A percentile compares a stretch with the other conserved stretches of the same genome.
These are phyloP conservation scores for Drechslerella coelobrocha DNA, from an alignment of 2,329 filamentous ascomycete genomes.

Conservation along the genomic window DNA sequence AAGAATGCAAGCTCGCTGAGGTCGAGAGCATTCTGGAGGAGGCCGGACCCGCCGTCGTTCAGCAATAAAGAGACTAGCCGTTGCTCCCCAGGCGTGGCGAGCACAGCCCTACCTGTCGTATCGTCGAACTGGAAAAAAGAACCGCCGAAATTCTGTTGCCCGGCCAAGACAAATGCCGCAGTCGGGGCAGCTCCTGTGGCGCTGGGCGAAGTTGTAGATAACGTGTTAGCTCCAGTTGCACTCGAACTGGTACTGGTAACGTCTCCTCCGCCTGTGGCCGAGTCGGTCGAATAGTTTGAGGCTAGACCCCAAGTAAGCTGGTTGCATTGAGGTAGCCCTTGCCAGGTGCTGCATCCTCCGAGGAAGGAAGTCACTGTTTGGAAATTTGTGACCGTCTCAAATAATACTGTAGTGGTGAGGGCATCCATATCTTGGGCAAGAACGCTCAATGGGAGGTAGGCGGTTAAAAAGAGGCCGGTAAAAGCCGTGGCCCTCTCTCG, in stretches of 20 bases:
- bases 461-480: not conserved
- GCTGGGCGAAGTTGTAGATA: constrained; percentile 1
- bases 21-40: constrained; percentile 11
- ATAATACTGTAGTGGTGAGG: constrained; percentile 4
- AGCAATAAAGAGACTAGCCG: constrained; percentile 2
- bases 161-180: constrained; percentile 1
- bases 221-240: not conserved
- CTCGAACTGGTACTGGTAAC: too few species aligned
- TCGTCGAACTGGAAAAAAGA: constrained; percentile 23
- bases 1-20: constrained; percentile 12
- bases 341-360: constrained; percentile 6
- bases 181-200: not conserved
- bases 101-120: constrained; percentile 8
- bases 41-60: not conserved
- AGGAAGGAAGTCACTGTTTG: constrained; percentile 12
- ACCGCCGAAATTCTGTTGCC: not conserved
- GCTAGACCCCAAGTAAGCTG: not conserved
- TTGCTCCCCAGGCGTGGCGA: not conserved
- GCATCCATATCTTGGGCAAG: not conserved
- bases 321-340: constrained; percentile 9
- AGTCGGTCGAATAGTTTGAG: not conserved
- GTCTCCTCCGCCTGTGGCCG: too few species aligned
- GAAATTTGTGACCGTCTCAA: constrained; percentile 2
- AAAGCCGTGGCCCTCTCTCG: constrained; percentile 5
- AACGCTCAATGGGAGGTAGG: not conserved